Percentiles rank a stretch among this genome's conserved stretches.
Evolutionary conservation across 768 basidiomycete species (phyloP).

Genomic region (Hirschioporus abietinus): DNA sequence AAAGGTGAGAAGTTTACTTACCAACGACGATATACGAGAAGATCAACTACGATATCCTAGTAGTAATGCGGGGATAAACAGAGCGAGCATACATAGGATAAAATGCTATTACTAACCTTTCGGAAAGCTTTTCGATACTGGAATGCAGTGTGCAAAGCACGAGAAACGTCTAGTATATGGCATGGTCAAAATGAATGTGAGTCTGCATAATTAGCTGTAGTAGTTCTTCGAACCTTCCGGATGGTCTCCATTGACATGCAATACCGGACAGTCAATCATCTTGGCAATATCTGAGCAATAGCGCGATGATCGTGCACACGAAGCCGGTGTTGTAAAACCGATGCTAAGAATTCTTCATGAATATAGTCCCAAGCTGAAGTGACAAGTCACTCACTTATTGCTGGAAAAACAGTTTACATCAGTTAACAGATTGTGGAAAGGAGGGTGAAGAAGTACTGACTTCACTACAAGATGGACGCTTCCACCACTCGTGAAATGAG

Average conservation of each 20-base stretch:
- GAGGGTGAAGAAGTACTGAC: constrained; percentile 37
- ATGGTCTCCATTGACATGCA: constrained; percentile 90
- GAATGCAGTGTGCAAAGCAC: constrained; percentile 85
- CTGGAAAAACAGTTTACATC: constrained; percentile 12
- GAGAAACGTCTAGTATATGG: constrained; percentile 60
- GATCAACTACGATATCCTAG: constrained; percentile 80
- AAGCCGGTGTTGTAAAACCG: constrained; percentile 88
- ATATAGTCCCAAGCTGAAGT: neutral
- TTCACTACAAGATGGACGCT: constrained; percentile 89
- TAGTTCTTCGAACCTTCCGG: constrained; percentile 60
- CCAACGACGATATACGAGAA: constrained; percentile 87
- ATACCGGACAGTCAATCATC: constrained; percentile 82
- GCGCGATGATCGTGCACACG: constrained; percentile 74
- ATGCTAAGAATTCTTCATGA: constrained; percentile 47
- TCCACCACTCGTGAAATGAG: constrained; percentile 89
- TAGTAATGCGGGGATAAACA: neutral
- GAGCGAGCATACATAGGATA: neutral
- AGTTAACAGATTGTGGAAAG: constrained; percentile 4
- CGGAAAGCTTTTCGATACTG: constrained; percentile 82
- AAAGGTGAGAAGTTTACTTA: constrained; percentile 22
- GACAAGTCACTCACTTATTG: constrained; percentile 23
- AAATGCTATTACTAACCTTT: constrained; percentile 37
- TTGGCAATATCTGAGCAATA: constrained; percentile 89
- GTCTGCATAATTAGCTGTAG: neutral
- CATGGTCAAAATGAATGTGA: neutral